Conservation (phyloP, 306 rosid genomes). For the Quercus bicolor region DNA sequence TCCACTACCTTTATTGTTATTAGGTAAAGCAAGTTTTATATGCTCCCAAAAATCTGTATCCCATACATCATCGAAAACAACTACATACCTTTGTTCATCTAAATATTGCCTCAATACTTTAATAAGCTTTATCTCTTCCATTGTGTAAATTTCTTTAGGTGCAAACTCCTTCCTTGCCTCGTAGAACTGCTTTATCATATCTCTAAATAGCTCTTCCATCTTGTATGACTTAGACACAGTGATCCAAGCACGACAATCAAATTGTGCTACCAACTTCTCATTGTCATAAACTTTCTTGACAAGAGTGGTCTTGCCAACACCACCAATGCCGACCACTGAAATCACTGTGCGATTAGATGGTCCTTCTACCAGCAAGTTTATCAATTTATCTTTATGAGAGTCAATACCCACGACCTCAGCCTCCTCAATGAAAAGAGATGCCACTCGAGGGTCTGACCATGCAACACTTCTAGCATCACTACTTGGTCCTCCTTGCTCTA, state of each 20-base stretch:
- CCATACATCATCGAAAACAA: not conserved
- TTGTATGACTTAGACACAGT: not conserved
- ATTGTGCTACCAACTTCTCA: not conserved
- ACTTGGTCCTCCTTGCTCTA: not conserved
- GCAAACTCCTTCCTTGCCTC: not conserved
- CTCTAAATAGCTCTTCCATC: too few relatives aligned
- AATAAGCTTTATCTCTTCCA: not conserved
- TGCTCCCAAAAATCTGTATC: not conserved
- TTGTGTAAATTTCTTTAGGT: not conserved
- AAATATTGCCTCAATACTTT: not conserved
- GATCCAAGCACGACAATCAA: not conserved
- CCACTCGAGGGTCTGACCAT: not conserved
- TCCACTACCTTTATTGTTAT: not conserved
- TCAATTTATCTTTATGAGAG: not conserved
- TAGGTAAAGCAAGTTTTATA: not conserved
- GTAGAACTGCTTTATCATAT: too few relatives aligned
- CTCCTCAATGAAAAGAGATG: not conserved
- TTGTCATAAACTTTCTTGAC: not conserved
- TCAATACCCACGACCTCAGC: not conserved
- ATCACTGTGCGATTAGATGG: not conserved
- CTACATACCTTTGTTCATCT: not conserved
- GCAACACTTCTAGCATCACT: not conserved
- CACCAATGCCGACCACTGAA: not conserved
- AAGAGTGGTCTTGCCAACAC: not conserved
- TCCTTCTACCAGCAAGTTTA: not conserved